These are phyloP conservation scores for Psidium friedrichsthalianum DNA, from an alignment of 345 rosid species.

Conservation along the genomic window DNA sequence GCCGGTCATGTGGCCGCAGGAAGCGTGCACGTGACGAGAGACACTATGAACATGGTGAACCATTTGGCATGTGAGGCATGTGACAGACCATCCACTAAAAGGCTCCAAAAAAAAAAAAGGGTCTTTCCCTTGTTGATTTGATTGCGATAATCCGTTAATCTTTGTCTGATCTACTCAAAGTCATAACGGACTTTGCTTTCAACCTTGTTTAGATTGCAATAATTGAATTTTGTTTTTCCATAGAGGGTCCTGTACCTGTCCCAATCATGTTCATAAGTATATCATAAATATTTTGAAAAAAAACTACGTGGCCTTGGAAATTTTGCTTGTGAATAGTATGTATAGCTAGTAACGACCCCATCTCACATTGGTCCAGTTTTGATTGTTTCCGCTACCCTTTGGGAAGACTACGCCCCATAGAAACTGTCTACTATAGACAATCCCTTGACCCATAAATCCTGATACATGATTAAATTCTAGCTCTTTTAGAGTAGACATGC, in stretches of 20 bases:
- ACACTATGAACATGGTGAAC: background rate
- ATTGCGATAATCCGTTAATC: background rate
- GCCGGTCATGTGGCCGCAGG: background rate
- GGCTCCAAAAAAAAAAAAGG: background rate
- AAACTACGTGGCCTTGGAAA: too few species aligned
- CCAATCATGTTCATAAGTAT: too few species aligned
- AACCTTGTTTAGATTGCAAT: background rate
- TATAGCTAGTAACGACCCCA: too few species aligned
- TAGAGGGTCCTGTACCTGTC: too few species aligned
- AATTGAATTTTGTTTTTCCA: too few species aligned
- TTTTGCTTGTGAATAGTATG: too few species aligned
- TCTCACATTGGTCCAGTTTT: too few species aligned
- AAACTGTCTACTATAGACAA: background rate
- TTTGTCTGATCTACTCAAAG: background rate
- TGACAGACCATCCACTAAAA: background rate
- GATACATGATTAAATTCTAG: background rate
- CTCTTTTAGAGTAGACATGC: background rate
- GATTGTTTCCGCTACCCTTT: too few species aligned
- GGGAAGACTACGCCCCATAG: background rate
- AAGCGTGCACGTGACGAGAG: background rate
- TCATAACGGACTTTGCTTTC: background rate
- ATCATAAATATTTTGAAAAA: too few species aligned
- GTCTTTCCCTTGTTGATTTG: background rate
- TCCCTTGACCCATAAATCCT: too few species aligned
- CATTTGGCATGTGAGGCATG: background rate